Evolutionary conservation across 1,284 basidiomycete species (phyloP), one percentile per base, ranked within the genome.

Genomic region (Puccinia horiana): DNA sequence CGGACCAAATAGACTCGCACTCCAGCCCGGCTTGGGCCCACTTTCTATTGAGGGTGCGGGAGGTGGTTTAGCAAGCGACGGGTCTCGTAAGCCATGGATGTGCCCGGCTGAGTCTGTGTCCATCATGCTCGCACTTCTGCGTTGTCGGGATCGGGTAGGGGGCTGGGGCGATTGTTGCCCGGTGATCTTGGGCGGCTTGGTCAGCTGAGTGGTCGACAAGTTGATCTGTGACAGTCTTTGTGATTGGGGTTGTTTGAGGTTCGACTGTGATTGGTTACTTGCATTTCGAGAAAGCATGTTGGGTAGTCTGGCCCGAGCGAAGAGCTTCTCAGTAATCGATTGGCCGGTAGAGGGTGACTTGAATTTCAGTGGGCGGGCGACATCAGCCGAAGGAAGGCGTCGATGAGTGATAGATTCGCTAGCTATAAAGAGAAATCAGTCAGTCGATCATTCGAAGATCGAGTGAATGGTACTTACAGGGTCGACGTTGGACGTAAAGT

Each of bases 401-500:
- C 40, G 26, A 49, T 49, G 20, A 18, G 47, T 12, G 58, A 61
- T n/a, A 49, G 75, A 61, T 26, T 52, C 47, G 52, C 20, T 52
- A 16, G 69, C 69, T 72, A 40, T 40, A 63, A 40, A 23, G n/a
- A 18, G 23, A 67, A 29, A 76, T 76, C 32, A 78, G 76, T 61
- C 4, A 67, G 5, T 23, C 18, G 42, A n/a, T 23, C 61, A 40
- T 44, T 20, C 20, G 37, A 54, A 61, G 49, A 56, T 74, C 35
- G 32, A 67, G 18, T 18, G 16, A 65, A 5, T 16, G 26, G 16
- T 29, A 81, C 80, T 67, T 1, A 81, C 80, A 81, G 16, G 32
- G 26, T 29, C 54, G 80, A 69, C 18, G 70, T 67, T 81, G 80
- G 29, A 81, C 80, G 52, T 81, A 81, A 11, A 81, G 80, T 9